phyloP scores from a whole-genome alignment of 1,284 basidiomycete species.

The Moniliophthora roreri region DNA sequence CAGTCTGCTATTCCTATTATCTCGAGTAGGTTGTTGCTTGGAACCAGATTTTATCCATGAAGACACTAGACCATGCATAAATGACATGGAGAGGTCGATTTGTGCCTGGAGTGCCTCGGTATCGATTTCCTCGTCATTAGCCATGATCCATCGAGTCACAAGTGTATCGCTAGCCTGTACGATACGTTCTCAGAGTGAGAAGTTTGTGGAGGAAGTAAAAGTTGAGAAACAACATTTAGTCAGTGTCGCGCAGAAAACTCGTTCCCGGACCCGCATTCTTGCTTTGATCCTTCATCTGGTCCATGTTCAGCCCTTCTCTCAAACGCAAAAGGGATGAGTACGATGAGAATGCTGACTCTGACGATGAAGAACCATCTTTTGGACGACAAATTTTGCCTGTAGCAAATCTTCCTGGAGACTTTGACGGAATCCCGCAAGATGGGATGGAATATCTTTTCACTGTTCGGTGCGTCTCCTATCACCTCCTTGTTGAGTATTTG shows the following conservation, averaged over 20 bases:
- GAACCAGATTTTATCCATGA: constrained; percentile 67
- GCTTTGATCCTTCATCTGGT: not conserved
- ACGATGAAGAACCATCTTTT: constrained; percentile 52
- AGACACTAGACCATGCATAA: constrained; percentile 65
- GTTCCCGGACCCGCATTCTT: not conserved
- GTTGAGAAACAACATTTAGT: too few relatives aligned
- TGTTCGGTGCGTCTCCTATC: constrained; percentile 54
- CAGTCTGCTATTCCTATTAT: constrained; percentile 34
- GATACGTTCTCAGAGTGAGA: too few relatives aligned
- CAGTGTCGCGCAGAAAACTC: not conserved
- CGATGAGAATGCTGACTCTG: constrained; percentile 48
- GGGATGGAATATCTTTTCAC: constrained; percentile 81
- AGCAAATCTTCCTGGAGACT: constrained; percentile 67
- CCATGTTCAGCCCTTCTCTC: constrained; percentile 27
- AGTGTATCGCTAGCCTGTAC: too few relatives aligned
- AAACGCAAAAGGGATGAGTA: constrained; percentile 51
- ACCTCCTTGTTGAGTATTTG: constrained; percentile 11
- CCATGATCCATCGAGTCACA: constrained; percentile 10
- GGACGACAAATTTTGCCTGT: constrained; percentile 73
- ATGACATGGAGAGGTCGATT: constrained; percentile 76
- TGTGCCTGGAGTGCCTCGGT: constrained; percentile 68
- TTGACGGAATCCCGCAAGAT: constrained; percentile 63
- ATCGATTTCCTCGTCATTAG: constrained; percentile 53
- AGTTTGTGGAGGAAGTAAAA: too few relatives aligned
- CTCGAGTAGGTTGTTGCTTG: constrained; percentile 28